Percentiles rank a stretch among this genome's conserved stretches.
phyloP scores from a whole-genome alignment of 495 filamentous ascomycete genomes.

The Penicillium coffeae region DNA sequence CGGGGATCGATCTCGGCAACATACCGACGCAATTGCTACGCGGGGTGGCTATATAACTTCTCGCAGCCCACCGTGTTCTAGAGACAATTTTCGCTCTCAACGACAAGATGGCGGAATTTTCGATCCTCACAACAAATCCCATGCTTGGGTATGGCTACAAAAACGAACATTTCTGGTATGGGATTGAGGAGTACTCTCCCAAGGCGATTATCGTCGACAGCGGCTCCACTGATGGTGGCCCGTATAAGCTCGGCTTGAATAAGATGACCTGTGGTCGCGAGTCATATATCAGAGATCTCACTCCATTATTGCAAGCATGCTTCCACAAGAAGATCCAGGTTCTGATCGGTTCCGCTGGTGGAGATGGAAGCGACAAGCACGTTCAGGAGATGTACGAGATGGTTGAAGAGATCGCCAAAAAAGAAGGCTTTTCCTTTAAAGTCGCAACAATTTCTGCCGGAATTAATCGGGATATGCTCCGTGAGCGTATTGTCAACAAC shows the following conservation, averaged over 20 bases:
- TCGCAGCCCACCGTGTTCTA: not conserved
- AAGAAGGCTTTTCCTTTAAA: slow-evolving; percentile 34
- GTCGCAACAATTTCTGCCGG: slow-evolving; percentile 36
- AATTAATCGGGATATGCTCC: slow-evolving; percentile 29
- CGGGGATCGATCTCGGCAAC: not conserved
- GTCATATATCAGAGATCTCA: slow-evolving; percentile 40
- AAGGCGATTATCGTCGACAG: slow-evolving; percentile 47
- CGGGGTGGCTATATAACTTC: not conserved
- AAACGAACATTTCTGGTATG: not conserved
- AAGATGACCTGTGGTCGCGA: slow-evolving; percentile 27
- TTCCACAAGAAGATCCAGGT: slow-evolving; percentile 31
- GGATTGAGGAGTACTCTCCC: slow-evolving; percentile 12
- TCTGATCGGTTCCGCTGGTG: slow-evolving; percentile 45
- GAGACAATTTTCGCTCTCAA: not conserved
- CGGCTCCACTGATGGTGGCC: slow-evolving; percentile 48
- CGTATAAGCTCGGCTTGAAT: slow-evolving; percentile 41
- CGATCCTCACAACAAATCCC: not conserved
- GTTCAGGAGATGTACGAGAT: slow-evolving; percentile 41
- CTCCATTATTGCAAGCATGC: slow-evolving; percentile 27
- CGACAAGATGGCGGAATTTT: not conserved
- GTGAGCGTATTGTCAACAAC: slow-evolving; percentile 18
- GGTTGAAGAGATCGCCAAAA: slow-evolving; percentile 18
- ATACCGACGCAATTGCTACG: not conserved
- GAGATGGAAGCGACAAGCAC: slow-evolving; percentile 44
- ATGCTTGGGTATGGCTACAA: not conserved